Evolutionary conservation across 129 eudicot species (phyloP).

Genomic region (Arctium minus): DNA sequence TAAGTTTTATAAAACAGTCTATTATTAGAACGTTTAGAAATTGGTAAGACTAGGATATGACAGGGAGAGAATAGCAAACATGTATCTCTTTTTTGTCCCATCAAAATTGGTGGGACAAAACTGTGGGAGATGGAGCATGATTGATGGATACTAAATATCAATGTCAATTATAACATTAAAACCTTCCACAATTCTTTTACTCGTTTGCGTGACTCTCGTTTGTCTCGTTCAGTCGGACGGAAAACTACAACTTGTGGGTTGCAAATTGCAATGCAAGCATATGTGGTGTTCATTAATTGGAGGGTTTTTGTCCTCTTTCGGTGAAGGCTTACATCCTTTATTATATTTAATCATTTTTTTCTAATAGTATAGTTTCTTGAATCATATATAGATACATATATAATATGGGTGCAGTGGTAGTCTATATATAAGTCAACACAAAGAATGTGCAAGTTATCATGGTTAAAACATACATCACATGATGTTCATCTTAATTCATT

Average conservation of each 20-base stretch:
- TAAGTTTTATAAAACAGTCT: too few species aligned
- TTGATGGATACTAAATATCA: not conserved
- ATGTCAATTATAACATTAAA: not conserved
- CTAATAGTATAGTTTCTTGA: not conserved
- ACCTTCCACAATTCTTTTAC: not conserved
- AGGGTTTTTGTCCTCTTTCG: not conserved
- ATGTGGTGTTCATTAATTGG: not conserved
- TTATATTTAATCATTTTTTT: not conserved
- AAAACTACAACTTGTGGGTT: not conserved
- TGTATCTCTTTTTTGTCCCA: too few species aligned
- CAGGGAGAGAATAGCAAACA: too few species aligned
- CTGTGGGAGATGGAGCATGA: not conserved
- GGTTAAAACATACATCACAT: slow-evolving; percentile 1
- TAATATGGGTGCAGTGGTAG: not conserved
- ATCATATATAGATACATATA: not conserved
- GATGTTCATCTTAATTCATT: not conserved
- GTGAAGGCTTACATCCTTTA: slow-evolving; percentile 4
- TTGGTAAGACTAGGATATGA: too few species aligned
- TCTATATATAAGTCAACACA: not conserved
- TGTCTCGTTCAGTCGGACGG: not conserved
- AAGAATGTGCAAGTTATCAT: slow-evolving; percentile 11
- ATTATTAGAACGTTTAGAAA: too few species aligned
- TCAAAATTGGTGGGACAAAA: not conserved
- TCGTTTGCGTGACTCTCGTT: not conserved
- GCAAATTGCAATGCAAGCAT: not conserved